Evolutionary conservation across 352 stramenopile genomes (phyloP).

Genomic region (Pythium coloratum): DNA sequence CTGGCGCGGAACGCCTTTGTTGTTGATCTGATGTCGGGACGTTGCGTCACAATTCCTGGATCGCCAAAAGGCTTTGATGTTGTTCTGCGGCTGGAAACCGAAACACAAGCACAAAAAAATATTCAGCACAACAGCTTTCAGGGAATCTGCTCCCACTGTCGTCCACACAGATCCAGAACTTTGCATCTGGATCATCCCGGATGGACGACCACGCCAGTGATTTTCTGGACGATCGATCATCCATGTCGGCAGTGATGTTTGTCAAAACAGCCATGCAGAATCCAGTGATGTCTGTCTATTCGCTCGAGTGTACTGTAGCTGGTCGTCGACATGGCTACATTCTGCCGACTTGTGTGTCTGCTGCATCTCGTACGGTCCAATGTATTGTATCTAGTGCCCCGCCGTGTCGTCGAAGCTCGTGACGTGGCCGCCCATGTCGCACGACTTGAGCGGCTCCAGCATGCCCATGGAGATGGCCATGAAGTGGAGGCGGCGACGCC

Average conservation of each 20-base stretch:
- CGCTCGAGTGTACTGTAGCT: not conserved
- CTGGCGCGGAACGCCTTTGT: slow-evolving; percentile 4
- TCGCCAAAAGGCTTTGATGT: not conserved
- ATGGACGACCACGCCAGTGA: not conserved
- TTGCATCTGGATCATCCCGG: not conserved
- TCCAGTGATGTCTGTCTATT: slow-evolving; percentile 7
- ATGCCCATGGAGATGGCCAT: slow-evolving; percentile 49
- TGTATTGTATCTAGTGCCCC: not conserved
- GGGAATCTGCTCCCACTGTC: not conserved
- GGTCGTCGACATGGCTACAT: not conserved
- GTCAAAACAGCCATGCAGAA: not conserved
- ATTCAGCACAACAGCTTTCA: slow-evolving; percentile 1
- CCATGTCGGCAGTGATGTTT: not conserved
- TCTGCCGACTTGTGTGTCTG: not conserved
- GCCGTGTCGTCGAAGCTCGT: slow-evolving; percentile 8
- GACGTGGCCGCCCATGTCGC: slow-evolving; percentile 30
- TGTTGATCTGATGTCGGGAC: slow-evolving; percentile 2
- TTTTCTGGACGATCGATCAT: slow-evolving; percentile 4
- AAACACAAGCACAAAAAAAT: not conserved
- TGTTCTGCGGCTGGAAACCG: not conserved
- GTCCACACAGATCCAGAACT: not conserved
- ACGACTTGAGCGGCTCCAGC: slow-evolving; percentile 42
- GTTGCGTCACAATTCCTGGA: not conserved
- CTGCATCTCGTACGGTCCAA: not conserved
- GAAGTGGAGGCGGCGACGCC: slow-evolving; percentile 45